These are phyloP conservation scores for Corymbia maculata DNA, from an alignment of 345 rosid species.

Conservation along the genomic window DNA sequence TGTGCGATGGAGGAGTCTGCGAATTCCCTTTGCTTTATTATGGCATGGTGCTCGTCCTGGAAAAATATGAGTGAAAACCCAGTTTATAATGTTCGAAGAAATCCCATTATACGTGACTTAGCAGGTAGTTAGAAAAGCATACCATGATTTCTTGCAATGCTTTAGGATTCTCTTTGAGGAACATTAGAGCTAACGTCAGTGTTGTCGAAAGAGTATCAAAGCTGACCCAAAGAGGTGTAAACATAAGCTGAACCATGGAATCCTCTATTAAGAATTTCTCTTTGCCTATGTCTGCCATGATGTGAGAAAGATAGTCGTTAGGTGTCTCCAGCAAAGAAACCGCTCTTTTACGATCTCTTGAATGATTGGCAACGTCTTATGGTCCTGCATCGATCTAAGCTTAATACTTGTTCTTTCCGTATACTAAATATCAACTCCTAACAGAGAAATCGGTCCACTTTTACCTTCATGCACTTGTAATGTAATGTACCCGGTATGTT, in stretches of 20 bases:
- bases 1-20: neutral
- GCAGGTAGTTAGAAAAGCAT: neutral
- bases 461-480: conserved; percentile 27
- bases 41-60: neutral
- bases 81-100: neutral
- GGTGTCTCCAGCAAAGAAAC: neutral
- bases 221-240: neutral
- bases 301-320: conserved; percentile 11
- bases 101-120: neutral
- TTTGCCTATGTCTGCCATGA: conserved; percentile 4
- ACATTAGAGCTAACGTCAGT: conserved; percentile 7
- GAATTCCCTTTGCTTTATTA: neutral
- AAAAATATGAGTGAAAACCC: neutral
- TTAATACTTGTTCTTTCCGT: no score
- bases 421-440: neutral
- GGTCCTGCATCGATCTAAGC: neutral
- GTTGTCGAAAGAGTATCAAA: conserved; percentile 8
- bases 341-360: conserved; percentile 1
- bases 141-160: conserved; percentile 18
- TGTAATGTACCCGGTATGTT: conserved; percentile 25
- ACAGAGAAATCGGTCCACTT: neutral
- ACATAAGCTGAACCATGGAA: conserved; percentile 1
- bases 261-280: conserved; percentile 19
- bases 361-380: neutral
- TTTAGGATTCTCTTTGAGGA: conserved; percentile 15